Base-by-base conservation (phyloP, 1,139 yeast species). In the Debaryomyces subglobosus region DNA sequence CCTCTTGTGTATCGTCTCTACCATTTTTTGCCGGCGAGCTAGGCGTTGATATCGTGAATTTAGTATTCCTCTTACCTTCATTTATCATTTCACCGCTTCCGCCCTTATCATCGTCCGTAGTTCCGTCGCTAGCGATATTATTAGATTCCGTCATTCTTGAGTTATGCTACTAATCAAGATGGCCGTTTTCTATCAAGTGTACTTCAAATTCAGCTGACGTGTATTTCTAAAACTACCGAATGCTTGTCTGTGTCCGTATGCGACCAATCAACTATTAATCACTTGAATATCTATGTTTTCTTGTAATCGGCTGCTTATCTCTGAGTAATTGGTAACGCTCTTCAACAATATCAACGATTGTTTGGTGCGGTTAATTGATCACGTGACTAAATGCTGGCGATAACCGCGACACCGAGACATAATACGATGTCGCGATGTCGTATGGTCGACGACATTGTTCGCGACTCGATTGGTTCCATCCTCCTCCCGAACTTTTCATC, bases 41-140 rank as follows among this genome's bases (percentile, higher is more conserved):
- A 4, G 46, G 40, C 16, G 42, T 13, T 27, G 43, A 39, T 13
- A 44, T 37, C 33, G 44, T 44, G 30, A 44, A 44, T 16, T 18
- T 39, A 15, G 43, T 44, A 9, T 13, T 13, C 16, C 34, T n/a
- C 21, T 29, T 20, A 12, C 25, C 46, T 30, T n/a, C 20, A 24
- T 43, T 39, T 41, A 23, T 27, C 32, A 21, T n/a, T 15, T 34
- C 39, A 18, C 33, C 29, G 13, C 21, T 39, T 13, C 32, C 34
- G 12, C 20, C 9, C 27, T 16, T 38, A 12, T 24, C 32, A 8
- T 38, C 41, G 21, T 23, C 33, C 20, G 21, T 27, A 10, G 8
- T 35, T 20, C 25, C 38, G 38, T n/a, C 15, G 38, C 38, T 35
- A 20, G 38, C 38, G 15, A 21, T n/a, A 20, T 35, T 35, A 21